Evolutionary conservation across 768 basidiomycete species (phyloP).

Genomic region (Gloeostereum incarnatum): DNA sequence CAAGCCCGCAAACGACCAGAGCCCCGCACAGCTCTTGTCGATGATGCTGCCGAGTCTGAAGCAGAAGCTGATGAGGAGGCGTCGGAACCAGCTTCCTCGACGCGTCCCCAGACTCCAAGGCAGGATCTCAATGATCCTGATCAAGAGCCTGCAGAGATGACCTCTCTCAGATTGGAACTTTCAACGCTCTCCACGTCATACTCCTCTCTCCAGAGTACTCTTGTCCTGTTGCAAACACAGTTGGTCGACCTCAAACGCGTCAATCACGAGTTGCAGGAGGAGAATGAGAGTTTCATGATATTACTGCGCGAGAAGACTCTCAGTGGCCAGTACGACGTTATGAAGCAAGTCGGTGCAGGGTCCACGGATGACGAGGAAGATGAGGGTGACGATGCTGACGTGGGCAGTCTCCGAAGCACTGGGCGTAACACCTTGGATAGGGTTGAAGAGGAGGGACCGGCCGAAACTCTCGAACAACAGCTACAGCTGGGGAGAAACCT

Average conservation of each 20-base stretch:
- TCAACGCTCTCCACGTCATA: conserved; percentile 84
- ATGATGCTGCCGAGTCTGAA: conserved; percentile 28
- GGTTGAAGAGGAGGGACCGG: conserved; percentile 40
- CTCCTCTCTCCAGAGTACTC: conserved; percentile 71
- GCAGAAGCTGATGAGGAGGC: conserved; percentile 22
- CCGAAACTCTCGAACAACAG: conserved; percentile 16
- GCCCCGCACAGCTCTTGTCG: conserved; percentile 17
- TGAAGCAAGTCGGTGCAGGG: conserved; percentile 53
- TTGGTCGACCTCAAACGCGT: conserved; percentile 81
- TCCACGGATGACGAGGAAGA: conserved; percentile 29
- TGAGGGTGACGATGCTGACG: conserved; percentile 34
- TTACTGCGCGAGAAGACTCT: conserved; percentile 86
- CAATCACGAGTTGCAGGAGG: conserved; percentile 84
- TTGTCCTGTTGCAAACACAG: conserved; percentile 78
- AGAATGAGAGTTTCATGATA: conserved; percentile 96
- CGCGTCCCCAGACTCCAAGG: conserved; percentile 13
- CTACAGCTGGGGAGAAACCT: conserved; percentile 31
- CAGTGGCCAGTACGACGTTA: conserved; percentile 77
- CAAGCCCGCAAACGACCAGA: conserved; percentile 54
- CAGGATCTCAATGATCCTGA: conserved; percentile 57
- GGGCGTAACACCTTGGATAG: conserved; percentile 51
- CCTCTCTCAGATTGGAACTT: conserved; percentile 71
- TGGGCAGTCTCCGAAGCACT: conserved; percentile 47
- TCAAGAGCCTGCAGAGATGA: conserved; percentile 82
- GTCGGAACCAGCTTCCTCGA: conserved; percentile 2